phyloP scores from a whole-genome alignment of 129 eudicot species.

The Smallanthus sonchifolius region DNA sequence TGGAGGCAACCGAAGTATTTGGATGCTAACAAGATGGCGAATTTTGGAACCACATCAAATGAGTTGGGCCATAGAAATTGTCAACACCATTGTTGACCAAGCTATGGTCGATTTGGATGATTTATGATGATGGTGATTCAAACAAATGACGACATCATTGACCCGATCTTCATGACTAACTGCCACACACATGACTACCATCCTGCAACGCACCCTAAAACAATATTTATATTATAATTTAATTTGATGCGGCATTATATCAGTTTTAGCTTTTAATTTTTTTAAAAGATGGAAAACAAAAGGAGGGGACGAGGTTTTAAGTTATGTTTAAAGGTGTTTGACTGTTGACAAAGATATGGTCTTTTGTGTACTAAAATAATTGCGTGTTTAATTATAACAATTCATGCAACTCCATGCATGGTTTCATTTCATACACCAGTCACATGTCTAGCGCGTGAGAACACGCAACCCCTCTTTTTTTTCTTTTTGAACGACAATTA shows the following conservation, averaged over 20 bases:
- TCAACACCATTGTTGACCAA: conserved; percentile 33
- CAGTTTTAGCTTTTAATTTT: not conserved
- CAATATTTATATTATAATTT: not conserved
- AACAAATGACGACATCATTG: conserved; percentile 19
- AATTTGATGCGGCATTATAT: not conserved
- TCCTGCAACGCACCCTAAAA: not conserved
- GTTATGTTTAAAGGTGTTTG: conserved; percentile 35
- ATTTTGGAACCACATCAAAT: conserved; percentile 6
- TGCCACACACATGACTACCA: conserved; percentile 11
- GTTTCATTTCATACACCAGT: not conserved
- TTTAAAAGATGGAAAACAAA: not conserved
- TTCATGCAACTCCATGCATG: conserved; percentile 33
- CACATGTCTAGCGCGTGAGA: not conserved
- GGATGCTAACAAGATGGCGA: conserved; percentile 22
- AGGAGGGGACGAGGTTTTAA: conserved; percentile 20
- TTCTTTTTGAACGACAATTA: too few relatives aligned
- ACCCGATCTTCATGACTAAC: conserved; percentile 18
- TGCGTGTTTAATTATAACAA: not conserved
- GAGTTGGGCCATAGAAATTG: conserved; percentile 30
- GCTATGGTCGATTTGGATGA: conserved; percentile 21
- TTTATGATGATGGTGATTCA: conserved; percentile 14
- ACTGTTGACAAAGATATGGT: conserved; percentile 47
- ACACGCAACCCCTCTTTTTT: not conserved
- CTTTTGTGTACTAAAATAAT: conserved; percentile 24
- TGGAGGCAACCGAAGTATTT: conserved; percentile 1